A percentile compares a stretch with the other conserved stretches of the same genome.
phyloP scores from a whole-genome alignment of 257 asterid genomes.

The Knoxia roxburghii region DNA sequence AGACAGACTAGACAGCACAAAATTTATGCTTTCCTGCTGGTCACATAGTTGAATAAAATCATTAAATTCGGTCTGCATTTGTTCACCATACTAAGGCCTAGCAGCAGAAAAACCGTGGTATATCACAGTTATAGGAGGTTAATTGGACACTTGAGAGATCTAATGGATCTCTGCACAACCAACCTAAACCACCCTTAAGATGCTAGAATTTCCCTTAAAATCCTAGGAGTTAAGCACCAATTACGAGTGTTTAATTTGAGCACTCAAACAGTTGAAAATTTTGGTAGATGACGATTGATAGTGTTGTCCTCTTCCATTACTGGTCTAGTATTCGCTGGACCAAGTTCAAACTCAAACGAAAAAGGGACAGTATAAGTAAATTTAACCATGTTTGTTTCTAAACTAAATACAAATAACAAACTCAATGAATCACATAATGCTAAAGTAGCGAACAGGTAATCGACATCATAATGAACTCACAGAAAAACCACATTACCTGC shows the following conservation, averaged over 20 bases:
- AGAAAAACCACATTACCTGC: conserved; percentile 51
- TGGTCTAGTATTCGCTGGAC: not conserved
- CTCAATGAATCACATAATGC: too few species aligned
- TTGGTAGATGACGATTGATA: not conserved
- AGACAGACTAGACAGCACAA: not conserved
- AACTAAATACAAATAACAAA: not conserved
- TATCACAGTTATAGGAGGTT: not conserved
- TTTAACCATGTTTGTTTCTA: not conserved
- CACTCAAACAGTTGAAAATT: not conserved
- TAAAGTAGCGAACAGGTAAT: too few species aligned
- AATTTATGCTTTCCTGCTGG: not conserved
- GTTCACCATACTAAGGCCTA: not conserved
- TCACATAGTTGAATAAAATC: not conserved
- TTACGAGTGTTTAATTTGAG: not conserved
- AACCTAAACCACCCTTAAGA: not conserved
- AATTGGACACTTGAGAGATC: not conserved
- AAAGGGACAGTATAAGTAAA: not conserved
- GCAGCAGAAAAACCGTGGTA: not conserved
- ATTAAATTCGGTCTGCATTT: not conserved
- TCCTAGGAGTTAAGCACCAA: not conserved
- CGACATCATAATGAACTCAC: not conserved
- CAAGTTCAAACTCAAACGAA: not conserved
- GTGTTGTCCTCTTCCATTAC: not conserved
- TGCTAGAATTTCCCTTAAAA: not conserved
- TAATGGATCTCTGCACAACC: not conserved